Conservation (phyloP, 177 flowering plant genomes). For the Vitis hybrid region DNA sequence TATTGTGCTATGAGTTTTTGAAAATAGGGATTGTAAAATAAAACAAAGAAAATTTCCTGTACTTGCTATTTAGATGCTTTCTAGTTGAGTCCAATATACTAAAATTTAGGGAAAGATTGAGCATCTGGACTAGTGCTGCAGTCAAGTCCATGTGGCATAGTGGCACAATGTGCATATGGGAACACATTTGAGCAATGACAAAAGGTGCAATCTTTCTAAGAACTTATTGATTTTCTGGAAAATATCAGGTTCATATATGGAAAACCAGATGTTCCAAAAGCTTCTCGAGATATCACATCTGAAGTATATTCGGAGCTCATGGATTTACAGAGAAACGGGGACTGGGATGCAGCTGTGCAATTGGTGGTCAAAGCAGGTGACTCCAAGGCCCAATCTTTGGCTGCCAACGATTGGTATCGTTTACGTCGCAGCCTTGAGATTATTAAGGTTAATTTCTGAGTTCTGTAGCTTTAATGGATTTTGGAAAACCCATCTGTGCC, state of each 20-base stretch:
- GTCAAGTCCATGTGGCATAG: too few relatives aligned
- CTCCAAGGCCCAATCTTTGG: constrained; percentile 52
- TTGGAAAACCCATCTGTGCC: background rate
- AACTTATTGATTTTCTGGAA: background rate
- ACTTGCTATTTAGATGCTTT: too few relatives aligned
- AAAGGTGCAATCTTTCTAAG: background rate
- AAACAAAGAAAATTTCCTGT: too few relatives aligned
- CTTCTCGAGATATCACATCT: constrained; percentile 69
- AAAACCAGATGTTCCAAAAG: constrained; percentile 94
- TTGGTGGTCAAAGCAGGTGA: constrained; percentile 86
- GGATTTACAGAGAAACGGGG: constrained; percentile 48
- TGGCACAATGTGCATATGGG: fast-evolving
- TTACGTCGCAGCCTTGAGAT: constrained; percentile 90
- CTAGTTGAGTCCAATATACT: too few relatives aligned
- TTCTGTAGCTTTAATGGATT: background rate
- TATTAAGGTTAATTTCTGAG: constrained; percentile 54
- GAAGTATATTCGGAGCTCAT: constrained; percentile 63
- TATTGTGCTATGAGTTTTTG: too few relatives aligned
- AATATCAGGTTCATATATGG: constrained; percentile 83
- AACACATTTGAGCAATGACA: too few relatives aligned
- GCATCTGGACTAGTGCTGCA: too few relatives aligned
- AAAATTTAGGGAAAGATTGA: too few relatives aligned
- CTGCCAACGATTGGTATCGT: constrained; percentile 91
- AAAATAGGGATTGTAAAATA: too few relatives aligned
- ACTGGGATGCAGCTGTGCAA: constrained; percentile 93